Evolutionary conservation across 2,329 filamentous ascomycete species (phyloP), one percentile per base, ranked within the genome.

Genomic region (Trichoderma koningiopsis): DNA sequence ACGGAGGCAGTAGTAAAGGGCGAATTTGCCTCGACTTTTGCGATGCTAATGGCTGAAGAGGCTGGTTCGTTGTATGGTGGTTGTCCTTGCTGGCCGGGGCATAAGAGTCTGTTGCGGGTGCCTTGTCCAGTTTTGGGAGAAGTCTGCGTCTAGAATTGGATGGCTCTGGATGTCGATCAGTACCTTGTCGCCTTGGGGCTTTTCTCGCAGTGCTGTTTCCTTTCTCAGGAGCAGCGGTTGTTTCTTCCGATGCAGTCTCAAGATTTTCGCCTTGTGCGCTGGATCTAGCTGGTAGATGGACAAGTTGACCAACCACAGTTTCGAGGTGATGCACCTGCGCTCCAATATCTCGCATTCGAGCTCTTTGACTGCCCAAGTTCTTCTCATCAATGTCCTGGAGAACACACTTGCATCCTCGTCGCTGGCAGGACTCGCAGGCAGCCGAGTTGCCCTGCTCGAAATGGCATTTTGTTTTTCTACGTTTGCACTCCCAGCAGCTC

Each of bases 401-500:
- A n/a, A 65, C 24, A 24, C 62, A 65, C 10, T 33, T 57, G 7
- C 35, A 65, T 33, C 62, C 62, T n/a, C 62, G 62, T 1, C 62
- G 62, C 19, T 65, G 40, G 6, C 62, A 65, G 27, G 62, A 57
- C 35, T 43, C 62, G 62, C 62, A 65, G n/a, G 24, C 31, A 33
- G 16, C 33, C 3, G 52, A 11, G 11, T 37, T 55, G 1, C 35
- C 27, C 27, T 47, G 52, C 33, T 65, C 52, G 8, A 65, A 65
- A 33, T 65, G 62, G 27, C 62, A 65, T 14, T 53, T 53, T 7
- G 52, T 57, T 24, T 65, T 65, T 7, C 62, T 27, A 7, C 62
- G 62, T 24, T 65, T 65, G 52, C 62, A 65, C 33, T 65, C 62
- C 62, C 62, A 65, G 24, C 62, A 65, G 35, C 62, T 65, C 55